These are phyloP conservation scores for Xanthoconium stramineum DNA, from an alignment of 768 basidiomycete species.

Conservation along the genomic window DNA sequence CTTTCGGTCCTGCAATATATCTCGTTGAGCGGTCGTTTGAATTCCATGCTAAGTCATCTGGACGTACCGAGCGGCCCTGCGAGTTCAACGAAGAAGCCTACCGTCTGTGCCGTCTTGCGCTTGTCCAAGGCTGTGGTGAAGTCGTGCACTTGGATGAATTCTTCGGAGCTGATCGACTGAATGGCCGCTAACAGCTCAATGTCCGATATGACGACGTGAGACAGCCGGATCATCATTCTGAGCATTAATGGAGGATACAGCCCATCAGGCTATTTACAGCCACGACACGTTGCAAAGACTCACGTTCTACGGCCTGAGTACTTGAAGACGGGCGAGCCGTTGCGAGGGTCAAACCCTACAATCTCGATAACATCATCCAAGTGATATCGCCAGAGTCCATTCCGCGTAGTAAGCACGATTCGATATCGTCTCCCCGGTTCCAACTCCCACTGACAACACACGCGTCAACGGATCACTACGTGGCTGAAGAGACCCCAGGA, in stretches of 20 bases:
- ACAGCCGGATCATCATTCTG: constrained; percentile 5
- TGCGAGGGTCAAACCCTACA: constrained; percentile 11
- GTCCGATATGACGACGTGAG: neutral
- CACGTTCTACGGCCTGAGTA: constrained; percentile 9
- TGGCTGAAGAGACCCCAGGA: neutral
- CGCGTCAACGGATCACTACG: neutral
- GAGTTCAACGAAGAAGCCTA: constrained; percentile 16
- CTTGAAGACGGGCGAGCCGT: constrained; percentile 10
- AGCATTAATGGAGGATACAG: neutral
- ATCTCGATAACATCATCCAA: constrained; percentile 16
- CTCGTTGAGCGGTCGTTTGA: neutral
- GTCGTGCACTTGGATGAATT: constrained; percentile 3
- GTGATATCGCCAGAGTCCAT: constrained; percentile 17
- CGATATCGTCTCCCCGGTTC: constrained; percentile 9
- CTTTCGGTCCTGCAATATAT: neutral
- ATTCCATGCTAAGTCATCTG: neutral
- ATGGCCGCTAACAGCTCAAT: constrained; percentile 3
- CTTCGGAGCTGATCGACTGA: constrained; percentile 1
- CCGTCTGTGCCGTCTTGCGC: constrained; percentile 4
- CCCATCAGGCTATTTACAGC: neutral
- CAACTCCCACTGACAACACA: constrained; percentile 3
- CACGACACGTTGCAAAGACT: neutral
- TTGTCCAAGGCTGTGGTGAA: constrained; percentile 12
- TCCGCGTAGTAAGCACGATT: constrained; percentile 11
- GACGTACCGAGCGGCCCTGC: constrained; percentile 1